Conservation (phyloP, 2,329 filamentous ascomycete species). For the Fusarium liriodendri region DNA sequence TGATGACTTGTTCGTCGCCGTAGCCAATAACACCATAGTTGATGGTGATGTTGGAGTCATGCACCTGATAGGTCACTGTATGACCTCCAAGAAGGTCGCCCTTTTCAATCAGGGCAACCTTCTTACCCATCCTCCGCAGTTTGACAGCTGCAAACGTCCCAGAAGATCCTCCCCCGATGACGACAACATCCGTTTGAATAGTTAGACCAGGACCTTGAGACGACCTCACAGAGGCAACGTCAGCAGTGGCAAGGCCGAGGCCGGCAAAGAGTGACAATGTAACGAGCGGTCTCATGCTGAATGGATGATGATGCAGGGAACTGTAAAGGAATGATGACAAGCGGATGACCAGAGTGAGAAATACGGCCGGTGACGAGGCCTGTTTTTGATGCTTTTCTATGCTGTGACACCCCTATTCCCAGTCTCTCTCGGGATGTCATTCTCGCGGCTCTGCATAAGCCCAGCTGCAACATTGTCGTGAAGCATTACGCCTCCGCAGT, state of each 20-base stretch:
- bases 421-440: not conserved
- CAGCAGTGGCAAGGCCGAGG: slow-evolving; percentile 10
- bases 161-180: slow-evolving; percentile 34
- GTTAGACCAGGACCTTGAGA: not conserved
- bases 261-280: slow-evolving; percentile 31
- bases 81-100: slow-evolving; percentile 26
- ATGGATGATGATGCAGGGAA: slow-evolving; percentile 13
- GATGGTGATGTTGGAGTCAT: slow-evolving; percentile 25
- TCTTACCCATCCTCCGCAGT: slow-evolving; percentile 31
- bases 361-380: slow-evolving; percentile 21
- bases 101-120: slow-evolving; percentile 28
- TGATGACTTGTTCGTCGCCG: slow-evolving; percentile 19
- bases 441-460: slow-evolving; percentile 1
- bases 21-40: slow-evolving; percentile 35
- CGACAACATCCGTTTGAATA: slow-evolving; percentile 26
- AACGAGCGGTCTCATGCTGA: slow-evolving; percentile 31
- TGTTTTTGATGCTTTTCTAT: slow-evolving; percentile 31
- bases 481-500: not conserved
- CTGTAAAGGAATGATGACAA: slow-evolving; percentile 6
- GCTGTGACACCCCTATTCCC: slow-evolving; percentile 30
- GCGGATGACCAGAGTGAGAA: not conserved
- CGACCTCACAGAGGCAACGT: slow-evolving; percentile 11
- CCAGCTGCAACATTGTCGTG: slow-evolving; percentile 13
- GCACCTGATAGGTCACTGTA: slow-evolving; percentile 31
- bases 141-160: slow-evolving; percentile 33